Conservation (phyloP, 2,329 filamentous ascomycete genomes). For the Macrophomina tecta region DNA sequence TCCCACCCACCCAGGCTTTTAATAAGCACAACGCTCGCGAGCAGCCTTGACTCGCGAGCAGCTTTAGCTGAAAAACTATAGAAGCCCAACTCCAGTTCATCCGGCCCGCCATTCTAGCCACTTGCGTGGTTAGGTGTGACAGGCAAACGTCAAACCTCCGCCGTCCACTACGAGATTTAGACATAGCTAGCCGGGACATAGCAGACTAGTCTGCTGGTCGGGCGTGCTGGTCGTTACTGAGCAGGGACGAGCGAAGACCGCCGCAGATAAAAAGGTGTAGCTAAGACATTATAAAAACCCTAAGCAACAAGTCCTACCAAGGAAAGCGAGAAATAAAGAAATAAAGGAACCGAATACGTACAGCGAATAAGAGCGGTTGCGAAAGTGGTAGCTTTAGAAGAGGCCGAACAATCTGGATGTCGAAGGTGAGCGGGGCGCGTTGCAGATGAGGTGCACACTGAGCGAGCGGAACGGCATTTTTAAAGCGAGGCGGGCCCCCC, state of each 20-base stretch:
- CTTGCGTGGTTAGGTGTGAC: background rate
- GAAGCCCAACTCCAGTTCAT: background rate
- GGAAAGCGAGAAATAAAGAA: background rate
- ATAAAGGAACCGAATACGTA: background rate
- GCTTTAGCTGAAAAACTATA: too few relatives aligned
- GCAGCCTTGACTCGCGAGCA: conserved; percentile 10
- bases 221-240: background rate
- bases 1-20: conserved; percentile 18
- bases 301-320: background rate
- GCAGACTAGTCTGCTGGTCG: background rate
- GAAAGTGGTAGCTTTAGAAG: conserved; percentile 1
- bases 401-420: background rate
- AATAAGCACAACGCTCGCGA: background rate
- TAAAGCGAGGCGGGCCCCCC: background rate
- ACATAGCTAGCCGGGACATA: background rate
- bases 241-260: background rate
- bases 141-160: background rate
- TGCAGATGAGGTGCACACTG: background rate
- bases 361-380: background rate
- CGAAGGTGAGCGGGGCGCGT: background rate
- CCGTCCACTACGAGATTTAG: background rate
- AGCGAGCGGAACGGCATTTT: background rate
- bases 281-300: background rate
- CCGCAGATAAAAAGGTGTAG: background rate
- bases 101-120: conserved; percentile 6